A percentile compares a stretch with the other conserved stretches of the same genome.
Evolutionary conservation across 2,329 filamentous ascomycete species (phyloP).

Genomic region (Anisogramma anomala): DNA sequence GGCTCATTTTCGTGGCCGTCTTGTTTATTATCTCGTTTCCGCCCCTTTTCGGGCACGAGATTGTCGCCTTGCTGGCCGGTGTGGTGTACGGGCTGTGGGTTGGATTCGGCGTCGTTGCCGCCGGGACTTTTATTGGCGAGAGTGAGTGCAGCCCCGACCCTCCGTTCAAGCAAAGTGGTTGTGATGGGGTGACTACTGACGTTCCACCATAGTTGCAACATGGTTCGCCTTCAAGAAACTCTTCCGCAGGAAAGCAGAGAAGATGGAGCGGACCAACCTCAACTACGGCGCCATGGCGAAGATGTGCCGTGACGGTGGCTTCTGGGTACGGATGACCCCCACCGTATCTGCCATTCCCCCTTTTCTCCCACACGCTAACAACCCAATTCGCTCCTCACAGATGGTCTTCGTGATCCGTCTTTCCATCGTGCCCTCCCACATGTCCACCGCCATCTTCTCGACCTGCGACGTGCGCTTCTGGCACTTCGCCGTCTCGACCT

Average conservation of each 20-base stretch:
- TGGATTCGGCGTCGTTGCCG: slow-evolving; percentile 29
- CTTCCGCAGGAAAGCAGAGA: slow-evolving; percentile 25
- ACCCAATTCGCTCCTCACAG: slow-evolving; percentile 24
- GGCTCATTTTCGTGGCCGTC: slow-evolving; percentile 28
- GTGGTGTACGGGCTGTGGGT: slow-evolving; percentile 31
- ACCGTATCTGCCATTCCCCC: too few relatives aligned
- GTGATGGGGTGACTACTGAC: not conserved
- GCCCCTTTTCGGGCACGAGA: slow-evolving; percentile 31
- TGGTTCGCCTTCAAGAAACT: slow-evolving; percentile 31
- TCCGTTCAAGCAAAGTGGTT: not conserved
- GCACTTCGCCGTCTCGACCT: slow-evolving; percentile 28
- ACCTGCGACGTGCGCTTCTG: slow-evolving; percentile 32
- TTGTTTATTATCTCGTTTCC: slow-evolving; percentile 30
- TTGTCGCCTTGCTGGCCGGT: slow-evolving; percentile 30
- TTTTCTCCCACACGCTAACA: slow-evolving; percentile 11
- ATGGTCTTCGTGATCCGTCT: slow-evolving; percentile 30
- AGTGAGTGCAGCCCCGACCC: slow-evolving; percentile 17
- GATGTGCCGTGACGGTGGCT: slow-evolving; percentile 30
- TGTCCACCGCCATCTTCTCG: slow-evolving; percentile 32
- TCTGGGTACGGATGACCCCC: slow-evolving; percentile 21
- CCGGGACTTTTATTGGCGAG: slow-evolving; percentile 30
- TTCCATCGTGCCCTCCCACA: slow-evolving; percentile 29
- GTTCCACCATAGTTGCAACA: slow-evolving; percentile 23
- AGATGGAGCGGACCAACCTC: slow-evolving; percentile 29
- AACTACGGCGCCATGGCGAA: slow-evolving; percentile 29